Evolutionary conservation across 495 filamentous ascomycete species (phyloP), one percentile per base, ranked within the genome.

Genomic region (Penicillium simplicissimum): DNA sequence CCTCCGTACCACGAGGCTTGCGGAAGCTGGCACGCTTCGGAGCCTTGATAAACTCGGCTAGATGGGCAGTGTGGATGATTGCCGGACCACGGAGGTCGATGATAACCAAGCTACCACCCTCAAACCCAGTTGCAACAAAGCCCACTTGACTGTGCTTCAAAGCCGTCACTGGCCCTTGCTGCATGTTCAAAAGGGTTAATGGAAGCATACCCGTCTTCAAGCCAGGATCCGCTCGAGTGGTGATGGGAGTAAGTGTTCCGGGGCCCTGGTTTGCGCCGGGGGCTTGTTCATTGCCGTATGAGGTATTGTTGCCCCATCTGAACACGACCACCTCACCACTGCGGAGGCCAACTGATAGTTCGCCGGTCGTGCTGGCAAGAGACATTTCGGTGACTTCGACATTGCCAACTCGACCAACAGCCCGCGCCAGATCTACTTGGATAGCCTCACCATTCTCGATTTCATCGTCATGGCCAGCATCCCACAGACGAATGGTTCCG

Each of bases 11-110:
- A 54, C 80, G 82, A 51, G 73, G 71, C 64, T 79, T 81, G 34
- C 80, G 74, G 65, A 97, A 88, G 56, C 89, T 90, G 33, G 83
- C 76, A 11, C 87, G 84, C 71, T 91, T 96, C 52, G 87, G 71
- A 7, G 80, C 74, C 69, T 90, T 91, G 36, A 79, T 70, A 25
- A 96, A 84, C 3, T 94, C 89, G 14, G 75, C 75, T 38, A 93
- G 67, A 17, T 84, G 83, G 2, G 83, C 84, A 43, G 84, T 86
- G 69, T 90, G 91, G 52, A 98, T 96, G n/a, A 98, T 77, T 1
- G 88, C 83, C 21, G 95, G 95, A 0, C 96, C 96, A 61, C 96
- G 81, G 49, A 97, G 79, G 69, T 98, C 95, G 45, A 97, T 81
- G 25, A 98, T 86, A 10, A 80, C 86, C 37, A 98, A 68, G 62